Base-by-base conservation (phyloP, 2,329 filamentous ascomycete species). In the Lasiodiplodia citricola region DNA sequence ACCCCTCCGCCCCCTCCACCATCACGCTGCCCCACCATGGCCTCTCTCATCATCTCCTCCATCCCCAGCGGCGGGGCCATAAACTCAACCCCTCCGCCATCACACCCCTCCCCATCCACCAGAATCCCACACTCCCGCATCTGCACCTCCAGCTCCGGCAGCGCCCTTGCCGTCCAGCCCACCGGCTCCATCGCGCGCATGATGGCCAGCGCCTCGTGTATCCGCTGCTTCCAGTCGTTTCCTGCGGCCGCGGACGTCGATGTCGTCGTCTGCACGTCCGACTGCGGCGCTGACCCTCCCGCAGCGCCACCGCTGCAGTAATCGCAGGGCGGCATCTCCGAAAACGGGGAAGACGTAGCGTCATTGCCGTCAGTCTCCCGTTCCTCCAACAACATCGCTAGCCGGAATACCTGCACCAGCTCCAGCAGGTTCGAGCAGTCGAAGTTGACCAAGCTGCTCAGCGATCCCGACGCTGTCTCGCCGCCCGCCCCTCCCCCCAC, bases 381-480 rank as follows among this genome's bases (percentile, higher is more conserved):
- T 2, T 25, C 44, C 11, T 52, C 60, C 60, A 64, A 5, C 44
- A 51, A n/a, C 57, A 75, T 79, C 8, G 77, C 77, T 16, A 79
- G 72, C 58, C 79, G 76, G 67, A 78, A 80, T 3, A 80, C 76
- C 71, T 79, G 78, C 41, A 77, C 69, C 23, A 77, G 66, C 6
- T 77, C 73, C 6, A 80, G 70, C 10, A 79, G 68, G 60, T 76
- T 77, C 1, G 77, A 79, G 70, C 77, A 78, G 60, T 80, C 78
- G 51, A 77, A 78, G 4, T 77, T 76, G 2, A 76, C 79, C 1
- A 79, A 67, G 54, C 75, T 77, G 14, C 76, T 77, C 5, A 79
- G 71, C 0, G 71, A 74, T 25, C 72, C 68, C 38, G 74, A 72
- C 1, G 16, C 16, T 5, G 14, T 2, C 5, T 14, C 41, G 18